Conservation (phyloP, 1,139 yeast genomes). For the Kodamaea derodonti region DNA sequence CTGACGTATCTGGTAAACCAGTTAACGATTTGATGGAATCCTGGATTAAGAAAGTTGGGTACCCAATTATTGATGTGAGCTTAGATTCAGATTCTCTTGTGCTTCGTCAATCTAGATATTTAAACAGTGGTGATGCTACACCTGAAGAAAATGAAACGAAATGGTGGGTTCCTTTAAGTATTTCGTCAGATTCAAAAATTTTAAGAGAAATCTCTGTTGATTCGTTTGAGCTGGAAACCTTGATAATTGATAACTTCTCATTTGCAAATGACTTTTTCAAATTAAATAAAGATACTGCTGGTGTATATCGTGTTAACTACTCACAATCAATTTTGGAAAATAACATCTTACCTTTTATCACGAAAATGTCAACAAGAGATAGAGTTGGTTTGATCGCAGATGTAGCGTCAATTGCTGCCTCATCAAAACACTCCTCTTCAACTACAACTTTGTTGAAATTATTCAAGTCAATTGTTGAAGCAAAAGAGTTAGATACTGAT, state of each 20-base stretch:
- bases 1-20: conserved; percentile 72
- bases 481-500: conserved; percentile 43
- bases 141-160: conserved; percentile 46
- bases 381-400: conserved; percentile 69
- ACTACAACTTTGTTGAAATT: conserved; percentile 44
- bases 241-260: conserved; percentile 23
- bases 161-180: conserved; percentile 74
- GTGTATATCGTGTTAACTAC: conserved; percentile 67
- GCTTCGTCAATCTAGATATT: conserved; percentile 69
- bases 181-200: conserved; percentile 16
- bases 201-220: conserved; percentile 27
- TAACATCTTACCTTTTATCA: conserved; percentile 41
- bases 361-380: conserved; percentile 51
- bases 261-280: conserved; percentile 40
- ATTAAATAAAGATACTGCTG: conserved; percentile 59
- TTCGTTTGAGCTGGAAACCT: conserved; percentile 21
- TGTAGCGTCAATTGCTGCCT: conserved; percentile 53
- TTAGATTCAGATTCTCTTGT: conserved; percentile 39
- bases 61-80: conserved; percentile 72
- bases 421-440: conserved; percentile 49
- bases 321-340: conserved; percentile 43
- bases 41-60: conserved; percentile 84
- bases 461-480: conserved; percentile 36
- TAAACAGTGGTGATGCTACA: conserved; percentile 74
- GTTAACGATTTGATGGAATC: conserved; percentile 68